Base-by-base conservation (phyloP, 1,139 yeast species). In the Pichia sp. region DNA sequence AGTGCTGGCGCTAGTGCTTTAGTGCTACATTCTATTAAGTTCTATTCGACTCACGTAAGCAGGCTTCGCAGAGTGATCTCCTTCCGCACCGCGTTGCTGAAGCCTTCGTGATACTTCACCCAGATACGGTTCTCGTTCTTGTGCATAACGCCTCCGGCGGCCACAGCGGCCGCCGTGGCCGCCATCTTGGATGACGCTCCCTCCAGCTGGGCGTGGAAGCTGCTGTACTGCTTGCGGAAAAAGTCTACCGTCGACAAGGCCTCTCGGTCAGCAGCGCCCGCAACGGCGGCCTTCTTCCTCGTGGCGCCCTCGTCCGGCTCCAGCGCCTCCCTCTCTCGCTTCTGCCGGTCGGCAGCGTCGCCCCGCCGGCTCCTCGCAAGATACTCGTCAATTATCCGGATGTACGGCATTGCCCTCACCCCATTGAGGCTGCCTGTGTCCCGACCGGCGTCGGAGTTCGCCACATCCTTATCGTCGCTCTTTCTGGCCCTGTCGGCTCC, bases 101-200 rank as follows among this genome's bases (percentile, higher is more conserved):
- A 92, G 1, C 99, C 98, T 69, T 92, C 98, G 61, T 87, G 87
- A 64, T 85, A 92, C 66, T 88, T 92, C 15, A 93, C 88, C 98
- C 98, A 93, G 8, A 90, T 86, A 59, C 87, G 75, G 38, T 64
- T 55, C 15, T 61, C 65, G 48, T 51, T 69, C 56, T 45, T 62
- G 60, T 52, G 62, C 70, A 55, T 62, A 46, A 54, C 62, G 19
- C 55, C 53, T 30, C n/a, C 32, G 11, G 40, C 7, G 15, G 30
- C 23, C 36, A 16, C 5, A 16, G 8, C n/a, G 13, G 8, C n/a
- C 29, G 32, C 8, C 31, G 23, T 6, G 15, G 15, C 23, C 46
- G 19, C 6, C 23, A 8, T 38, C 32, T 11, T 1, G 31, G 13
- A 11, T 13, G 19, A 13, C 34, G 41, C 38, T 36, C 15, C 29